phyloP scores from a whole-genome alignment of 352 stramenopile species.

The Aphanomyces astaci region DNA sequence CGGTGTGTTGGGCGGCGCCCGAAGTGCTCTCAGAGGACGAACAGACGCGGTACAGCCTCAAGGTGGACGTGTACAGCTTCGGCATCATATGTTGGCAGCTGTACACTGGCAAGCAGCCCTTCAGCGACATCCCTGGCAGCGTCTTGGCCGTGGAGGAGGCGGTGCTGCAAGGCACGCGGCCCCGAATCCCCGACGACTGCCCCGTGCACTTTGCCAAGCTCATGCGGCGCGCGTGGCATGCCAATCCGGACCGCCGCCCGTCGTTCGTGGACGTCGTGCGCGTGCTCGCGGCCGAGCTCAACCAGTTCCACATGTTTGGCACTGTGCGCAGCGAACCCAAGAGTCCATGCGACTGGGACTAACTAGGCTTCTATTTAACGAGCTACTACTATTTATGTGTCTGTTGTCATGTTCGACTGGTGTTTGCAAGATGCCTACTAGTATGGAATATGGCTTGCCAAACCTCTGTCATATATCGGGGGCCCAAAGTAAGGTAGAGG shows the following conservation, averaged over 20 bases:
- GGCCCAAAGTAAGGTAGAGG: too few species aligned
- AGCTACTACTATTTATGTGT: too few species aligned
- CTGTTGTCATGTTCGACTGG: too few species aligned
- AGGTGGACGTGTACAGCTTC: constrained; percentile 83
- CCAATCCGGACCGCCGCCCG: constrained; percentile 53
- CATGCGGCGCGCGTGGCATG: constrained; percentile 74
- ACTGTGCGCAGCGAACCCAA: neutral
- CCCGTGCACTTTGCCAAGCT: constrained; percentile 68
- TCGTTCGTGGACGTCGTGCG: constrained; percentile 75
- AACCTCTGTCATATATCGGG: too few species aligned
- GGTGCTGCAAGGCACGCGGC: constrained; percentile 53
- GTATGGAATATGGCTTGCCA: too few species aligned
- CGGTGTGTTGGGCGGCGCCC: constrained; percentile 64
- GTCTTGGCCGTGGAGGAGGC: constrained; percentile 64
- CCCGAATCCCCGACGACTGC: constrained; percentile 48
- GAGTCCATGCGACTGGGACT: neutral
- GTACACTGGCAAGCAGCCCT: constrained; percentile 61
- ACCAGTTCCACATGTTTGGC: constrained; percentile 10
- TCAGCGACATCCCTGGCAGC: constrained; percentile 68
- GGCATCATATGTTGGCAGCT: constrained; percentile 81
- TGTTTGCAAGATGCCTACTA: too few species aligned
- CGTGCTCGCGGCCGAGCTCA: constrained; percentile 62
- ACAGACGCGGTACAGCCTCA: constrained; percentile 64
- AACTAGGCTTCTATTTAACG: neutral
- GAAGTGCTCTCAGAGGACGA: constrained; percentile 66